Evolutionary conservation across 2,329 filamentous ascomycete species (phyloP).

Genomic region (Tricladium varicosporioides): DNA sequence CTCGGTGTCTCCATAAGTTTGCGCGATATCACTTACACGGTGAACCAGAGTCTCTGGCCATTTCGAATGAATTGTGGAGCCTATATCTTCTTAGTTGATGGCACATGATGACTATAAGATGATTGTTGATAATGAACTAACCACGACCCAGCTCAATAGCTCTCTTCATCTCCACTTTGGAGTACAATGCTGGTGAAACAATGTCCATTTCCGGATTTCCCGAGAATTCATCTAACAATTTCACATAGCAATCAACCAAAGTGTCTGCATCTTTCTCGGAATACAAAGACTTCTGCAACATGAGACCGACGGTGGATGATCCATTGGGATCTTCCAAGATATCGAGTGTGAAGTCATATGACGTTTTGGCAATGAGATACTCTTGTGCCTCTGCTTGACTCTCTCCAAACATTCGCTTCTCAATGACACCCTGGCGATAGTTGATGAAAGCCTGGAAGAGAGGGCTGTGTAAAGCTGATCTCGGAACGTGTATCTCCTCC

Average conservation of each 20-base stretch:
- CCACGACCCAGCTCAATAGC: slow-evolving; percentile 6
- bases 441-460: slow-evolving; percentile 44
- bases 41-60: slow-evolving; percentile 21
- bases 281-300: slow-evolving; percentile 13
- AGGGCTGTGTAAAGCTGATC: slow-evolving; percentile 41
- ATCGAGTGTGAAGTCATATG: slow-evolving; percentile 16
- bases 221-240: slow-evolving; percentile 7
- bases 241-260: slow-evolving; percentile 32
- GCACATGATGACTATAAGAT: not conserved
- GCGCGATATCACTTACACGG: slow-evolving; percentile 1
- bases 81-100: slow-evolving; percentile 2
- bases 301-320: slow-evolving; percentile 6
- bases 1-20: slow-evolving; percentile 5
- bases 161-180: not conserved
- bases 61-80: slow-evolving; percentile 10
- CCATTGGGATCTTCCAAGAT: slow-evolving; percentile 19
- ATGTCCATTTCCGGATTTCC: not conserved
- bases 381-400: not conserved
- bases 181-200: not conserved
- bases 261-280: not conserved
- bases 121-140: not conserved
- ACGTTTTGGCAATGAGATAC: slow-evolving; percentile 1
- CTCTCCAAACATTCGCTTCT: slow-evolving; percentile 2
- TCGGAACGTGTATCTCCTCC: slow-evolving; percentile 39
- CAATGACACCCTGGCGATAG: slow-evolving; percentile 13